Evolutionary conservation across 495 filamentous ascomycete species (phyloP), one percentile per base, ranked within the genome.

Genomic region (Jackrogersella multiformis): DNA sequence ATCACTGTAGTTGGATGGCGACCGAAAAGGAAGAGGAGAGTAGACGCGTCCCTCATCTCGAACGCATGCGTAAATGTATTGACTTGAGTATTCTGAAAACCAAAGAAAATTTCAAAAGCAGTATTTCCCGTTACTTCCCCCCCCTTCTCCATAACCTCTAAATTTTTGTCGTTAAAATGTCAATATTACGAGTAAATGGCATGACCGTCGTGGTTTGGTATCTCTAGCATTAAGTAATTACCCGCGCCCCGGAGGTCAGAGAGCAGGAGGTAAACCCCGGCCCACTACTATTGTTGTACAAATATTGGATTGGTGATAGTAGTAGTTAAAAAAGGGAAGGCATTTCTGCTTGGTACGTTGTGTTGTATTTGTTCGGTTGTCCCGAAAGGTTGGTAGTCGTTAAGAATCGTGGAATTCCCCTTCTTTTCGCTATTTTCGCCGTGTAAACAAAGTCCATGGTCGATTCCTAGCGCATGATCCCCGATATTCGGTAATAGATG

Each of bases 151-250:
- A 34, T 61, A 30, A 53, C 52, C 42, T 65, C 67, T 70, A 64
- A 46, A 38, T 56, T 71, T 73, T 63, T 64, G 64, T 59, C 71
- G 55, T 71, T 20, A 72, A 64, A 57, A 45, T 56, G 32, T 61
- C 57, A 69, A 72, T 56, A 69, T 72, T 62, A 66, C 62, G 61
- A 66, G 55, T 53, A 69, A 56, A 66, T 30, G 67, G 49, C 65
- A 62, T 69, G 66, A 56, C 52, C 64, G 66, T 73, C 68, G 71
- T 70, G 54, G 70, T 71, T 64, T 73, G 73, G 64, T 74, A 75
- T 71, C 74, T 76, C 71, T 74, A 74, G 56, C 73, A 75, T 73
- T 67, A 71, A 65, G 55, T 39, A 51, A 68, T 65, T 61, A 65
- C 52, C 66, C 36, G 61, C 67, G 61, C 67, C 49, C 61, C 38